A percentile compares a stretch with the other conserved stretches of the same genome.
Conservation (phyloP, 768 basidiomycete species). For the Mycena latifolia region DNA sequence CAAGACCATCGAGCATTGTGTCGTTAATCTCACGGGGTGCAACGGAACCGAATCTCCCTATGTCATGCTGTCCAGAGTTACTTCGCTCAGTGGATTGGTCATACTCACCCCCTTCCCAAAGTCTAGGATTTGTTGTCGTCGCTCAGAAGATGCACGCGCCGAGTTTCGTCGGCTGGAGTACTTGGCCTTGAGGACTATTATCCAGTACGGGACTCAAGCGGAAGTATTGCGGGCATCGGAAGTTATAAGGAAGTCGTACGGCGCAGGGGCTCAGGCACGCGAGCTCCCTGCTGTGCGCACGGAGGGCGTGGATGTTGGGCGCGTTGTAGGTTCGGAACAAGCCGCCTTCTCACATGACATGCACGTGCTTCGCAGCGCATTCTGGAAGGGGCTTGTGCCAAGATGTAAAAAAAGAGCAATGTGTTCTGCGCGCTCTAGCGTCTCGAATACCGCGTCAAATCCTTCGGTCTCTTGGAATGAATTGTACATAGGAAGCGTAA, state of each 20-base stretch:
- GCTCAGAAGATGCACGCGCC: slow-evolving; percentile 2
- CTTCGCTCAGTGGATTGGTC: slow-evolving; percentile 35
- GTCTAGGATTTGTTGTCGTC: slow-evolving; percentile 17
- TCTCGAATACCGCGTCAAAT: background rate
- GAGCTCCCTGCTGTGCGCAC: background rate
- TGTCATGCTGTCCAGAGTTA: slow-evolving; percentile 47
- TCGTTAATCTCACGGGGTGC: slow-evolving; percentile 18
- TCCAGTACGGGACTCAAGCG: background rate
- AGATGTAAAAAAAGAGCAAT: slow-evolving; percentile 10
- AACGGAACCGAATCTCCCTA: slow-evolving; percentile 40
- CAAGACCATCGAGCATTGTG: too few species aligned
- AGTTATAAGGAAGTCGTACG: background rate
- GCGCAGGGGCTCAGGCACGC: background rate
- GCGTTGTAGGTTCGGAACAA: slow-evolving; percentile 3
- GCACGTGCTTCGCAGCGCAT: background rate
- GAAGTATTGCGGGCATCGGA: background rate
- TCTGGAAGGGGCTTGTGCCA: slow-evolving; percentile 13
- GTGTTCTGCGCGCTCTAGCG: background rate
- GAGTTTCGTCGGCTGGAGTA: background rate
- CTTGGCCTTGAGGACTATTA: background rate
- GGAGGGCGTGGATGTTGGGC: too few species aligned
- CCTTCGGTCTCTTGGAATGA: background rate
- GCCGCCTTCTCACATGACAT: background rate
- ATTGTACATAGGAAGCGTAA: background rate
- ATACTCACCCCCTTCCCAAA: slow-evolving; percentile 37